Evolutionary conservation across 306 rosid genomes (phyloP), one percentile per base, ranked within the genome.

Genomic region (Citrullus mucosospermus): DNA sequence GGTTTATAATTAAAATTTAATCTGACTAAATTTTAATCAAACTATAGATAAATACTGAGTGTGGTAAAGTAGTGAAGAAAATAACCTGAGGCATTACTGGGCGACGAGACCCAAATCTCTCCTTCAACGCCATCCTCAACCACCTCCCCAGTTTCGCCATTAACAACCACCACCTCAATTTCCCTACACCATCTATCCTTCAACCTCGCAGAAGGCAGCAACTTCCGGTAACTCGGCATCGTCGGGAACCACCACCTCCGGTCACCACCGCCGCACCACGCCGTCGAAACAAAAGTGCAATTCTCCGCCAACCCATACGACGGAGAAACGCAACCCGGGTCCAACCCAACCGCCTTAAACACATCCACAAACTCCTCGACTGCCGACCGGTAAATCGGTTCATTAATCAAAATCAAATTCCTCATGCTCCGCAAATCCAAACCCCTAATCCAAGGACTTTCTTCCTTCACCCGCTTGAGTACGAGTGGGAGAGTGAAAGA

Each of bases 241-340:
- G 86, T 79, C 4, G n/a, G 80, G 48, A 87, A 83, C 32, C 36
- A 17, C 28, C 30, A 11, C 75, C 51, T 4, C 53, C 34, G 4
- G n/a, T n/a, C 39, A 2, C 25, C 38, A 0, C 36, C n/a, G 43
- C 73, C 7, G 6, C 86, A 81, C 97, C 98, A 93, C 3, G 94
- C 79, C 16, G 97, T 91, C 9, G 96, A 93, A 78, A 93, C 96
- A 54, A 91, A 93, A 44, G 97, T 93, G 9, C 98, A 84, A 43
- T 91, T 93, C 86, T 93, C 98, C 2, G 98, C 98, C 58, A 91
- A 81, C 0, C 98, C 94, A 4, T 91, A 93, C 22, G 96, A 89
- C 36, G 98, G 97, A 38, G 97, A 87, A 6, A 91, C 79, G 6
- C 88, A 81, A 0, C 84, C 83, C 0, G 93, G 85, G 58, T 71